Evolutionary conservation across 257 asterid species (phyloP).

Genomic region (Capsicum rhomboideum): DNA sequence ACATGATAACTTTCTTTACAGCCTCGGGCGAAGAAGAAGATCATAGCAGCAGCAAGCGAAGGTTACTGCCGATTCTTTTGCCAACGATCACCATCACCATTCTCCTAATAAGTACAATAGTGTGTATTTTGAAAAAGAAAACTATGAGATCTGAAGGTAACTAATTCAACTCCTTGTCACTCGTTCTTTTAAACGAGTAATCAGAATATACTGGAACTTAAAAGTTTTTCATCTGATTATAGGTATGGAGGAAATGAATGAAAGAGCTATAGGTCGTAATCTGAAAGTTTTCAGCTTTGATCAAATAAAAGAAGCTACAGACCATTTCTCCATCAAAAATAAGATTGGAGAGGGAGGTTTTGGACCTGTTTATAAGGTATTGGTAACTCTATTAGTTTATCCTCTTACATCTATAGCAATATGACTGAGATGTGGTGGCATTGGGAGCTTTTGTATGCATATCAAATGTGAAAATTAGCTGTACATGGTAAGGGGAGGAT

Average conservation of each 20-base stretch:
- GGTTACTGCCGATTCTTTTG: not conserved
- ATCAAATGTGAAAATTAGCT: not conserved
- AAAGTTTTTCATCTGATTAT: not conserved
- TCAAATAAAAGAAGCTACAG: constrained; percentile 18
- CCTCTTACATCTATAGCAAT: too few relatives aligned
- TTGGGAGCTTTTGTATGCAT: too few relatives aligned
- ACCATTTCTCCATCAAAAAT: constrained; percentile 16
- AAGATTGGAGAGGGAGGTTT: constrained; percentile 33
- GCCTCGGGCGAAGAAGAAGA: constrained; percentile 9
- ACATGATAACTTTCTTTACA: not conserved
- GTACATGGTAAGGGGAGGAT: not conserved
- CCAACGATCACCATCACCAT: constrained; percentile 6
- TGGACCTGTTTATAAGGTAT: constrained; percentile 39
- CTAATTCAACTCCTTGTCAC: not conserved
- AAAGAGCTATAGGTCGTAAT: not conserved
- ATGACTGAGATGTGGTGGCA: too few relatives aligned
- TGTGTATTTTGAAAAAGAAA: constrained; percentile 11
- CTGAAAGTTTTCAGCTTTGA: constrained; percentile 14
- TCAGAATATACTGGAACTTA: not conserved
- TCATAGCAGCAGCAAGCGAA: not conserved
- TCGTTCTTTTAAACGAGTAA: not conserved
- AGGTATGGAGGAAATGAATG: not conserved
- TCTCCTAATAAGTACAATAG: constrained; percentile 11
- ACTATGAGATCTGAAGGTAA: constrained; percentile 9
- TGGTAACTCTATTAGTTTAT: not conserved